These are phyloP conservation scores for Pyracantha coccinea DNA, from an alignment of 331 rosid genomes.

Conservation along the genomic window DNA sequence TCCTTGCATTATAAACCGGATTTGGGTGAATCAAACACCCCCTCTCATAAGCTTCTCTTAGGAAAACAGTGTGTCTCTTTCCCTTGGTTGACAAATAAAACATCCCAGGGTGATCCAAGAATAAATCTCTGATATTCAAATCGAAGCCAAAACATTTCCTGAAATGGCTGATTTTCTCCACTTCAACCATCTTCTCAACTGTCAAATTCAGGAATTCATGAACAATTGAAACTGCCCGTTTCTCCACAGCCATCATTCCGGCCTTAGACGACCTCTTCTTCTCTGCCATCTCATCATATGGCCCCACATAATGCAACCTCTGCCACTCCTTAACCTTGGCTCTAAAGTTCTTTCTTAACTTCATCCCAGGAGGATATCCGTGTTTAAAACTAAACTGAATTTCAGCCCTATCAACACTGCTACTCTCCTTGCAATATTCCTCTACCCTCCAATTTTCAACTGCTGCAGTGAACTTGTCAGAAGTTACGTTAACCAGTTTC, in stretches of 20 bases:
- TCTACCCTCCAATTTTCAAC: constrained; percentile 83
- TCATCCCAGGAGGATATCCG: constrained; percentile 81
- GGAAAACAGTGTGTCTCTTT: constrained; percentile 74
- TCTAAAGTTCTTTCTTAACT: constrained; percentile 52
- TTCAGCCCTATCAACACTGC: constrained; percentile 44
- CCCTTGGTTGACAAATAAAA: constrained; percentile 93
- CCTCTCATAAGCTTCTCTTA: constrained; percentile 89
- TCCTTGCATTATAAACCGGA: constrained; percentile 73
- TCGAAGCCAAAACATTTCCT: constrained; percentile 85
- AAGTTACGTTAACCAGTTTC: constrained; percentile 44
- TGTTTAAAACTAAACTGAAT: constrained; percentile 57
- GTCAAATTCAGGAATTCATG: constrained; percentile 89
- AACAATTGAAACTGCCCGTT: constrained; percentile 67
- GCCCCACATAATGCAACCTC: constrained; percentile 61
- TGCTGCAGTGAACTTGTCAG: constrained; percentile 32
- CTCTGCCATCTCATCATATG: constrained; percentile 48
- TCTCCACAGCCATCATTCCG: constrained; percentile 49
- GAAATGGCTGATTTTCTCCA: constrained; percentile 87
- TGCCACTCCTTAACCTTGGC: constrained; percentile 92
- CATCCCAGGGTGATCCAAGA: constrained; percentile 95
- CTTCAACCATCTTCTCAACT: constrained; percentile 90
- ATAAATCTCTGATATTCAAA: constrained; percentile 73
- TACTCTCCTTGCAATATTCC: constrained; percentile 65
- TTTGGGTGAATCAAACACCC: constrained; percentile 67
- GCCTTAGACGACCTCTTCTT: constrained; percentile 41